Base-by-base conservation (phyloP, 2,329 filamentous ascomycete genomes). In the Rasamsonia emersonii region DNA sequence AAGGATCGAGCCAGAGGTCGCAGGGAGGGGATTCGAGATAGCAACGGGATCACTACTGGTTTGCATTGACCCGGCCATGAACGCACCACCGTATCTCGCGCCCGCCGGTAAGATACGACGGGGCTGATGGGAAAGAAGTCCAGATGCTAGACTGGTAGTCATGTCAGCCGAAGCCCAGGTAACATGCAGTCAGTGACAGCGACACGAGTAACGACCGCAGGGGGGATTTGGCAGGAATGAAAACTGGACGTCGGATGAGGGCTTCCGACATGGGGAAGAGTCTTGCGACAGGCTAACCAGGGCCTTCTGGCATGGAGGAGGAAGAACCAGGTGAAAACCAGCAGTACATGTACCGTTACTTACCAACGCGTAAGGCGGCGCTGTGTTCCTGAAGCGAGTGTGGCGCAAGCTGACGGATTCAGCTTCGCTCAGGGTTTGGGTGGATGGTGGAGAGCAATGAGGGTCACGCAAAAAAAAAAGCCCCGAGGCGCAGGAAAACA, bases 381-480 rank as follows among this genome's bases (percentile, higher is more conserved):
- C 32, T 50, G 53, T 51, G 53, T 46, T 55, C 53, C 51, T 52
- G 46, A 47, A 51, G 46, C 47, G 47, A 60, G 55, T 61, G 59
- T 62, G 58, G 59, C 59, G 59, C 58, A 62, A 62, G 58, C 58
- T 62, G 57, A 61, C 47, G 47, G 50, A 46, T 54, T 59, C 55
- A 59, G 56, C 54, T 56, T 53, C 44, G 39, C 41, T 31, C 28
- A 24, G 28, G 20, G 18, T 18, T 27, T 18, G 29, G 26, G 29
- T 18, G 32, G 36, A 38, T 20, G 33, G 21, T 17, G 21, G 37
- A 36, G 37, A 33, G 30, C 29, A 21, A 33, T 23, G 16, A 11
- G 11, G 18, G 21, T 18, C 28, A 18, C 18, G 32, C n/a, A 18
- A 32, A 26, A 30, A 32, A 30, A 11, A 30, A 30, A 35, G n/a